These are phyloP conservation scores for Coemansia sp. DNA, from an alignment of 192 early-diverging fungal species.

Conservation along the genomic window DNA sequence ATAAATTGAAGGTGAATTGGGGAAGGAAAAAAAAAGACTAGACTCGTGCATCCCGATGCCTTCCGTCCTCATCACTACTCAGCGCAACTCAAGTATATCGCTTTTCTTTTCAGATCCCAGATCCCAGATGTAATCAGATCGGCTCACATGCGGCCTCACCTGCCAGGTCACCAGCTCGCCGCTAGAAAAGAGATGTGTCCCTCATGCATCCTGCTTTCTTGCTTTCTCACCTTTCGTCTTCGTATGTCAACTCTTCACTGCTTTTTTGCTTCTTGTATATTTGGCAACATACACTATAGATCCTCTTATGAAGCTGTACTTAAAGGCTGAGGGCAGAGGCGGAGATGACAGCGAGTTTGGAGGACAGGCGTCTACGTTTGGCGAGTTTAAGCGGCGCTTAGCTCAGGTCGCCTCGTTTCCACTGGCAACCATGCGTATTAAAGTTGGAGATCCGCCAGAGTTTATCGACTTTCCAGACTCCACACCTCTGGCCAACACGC, in stretches of 20 bases:
- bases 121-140: not conserved
- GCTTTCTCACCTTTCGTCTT: not conserved
- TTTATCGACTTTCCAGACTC: slow-evolving; percentile 25
- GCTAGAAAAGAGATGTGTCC: not conserved
- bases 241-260: not conserved
- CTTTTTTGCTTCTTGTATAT: not conserved
- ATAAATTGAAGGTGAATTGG: slow-evolving; percentile 5
- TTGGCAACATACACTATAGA: not conserved
- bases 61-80: not conserved
- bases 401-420: slow-evolving; percentile 21
- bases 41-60: not conserved
- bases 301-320: slow-evolving; percentile 15
- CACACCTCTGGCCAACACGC: slow-evolving; percentile 22
- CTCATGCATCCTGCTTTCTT: not conserved
- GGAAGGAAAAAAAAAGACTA: not conserved
- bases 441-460: slow-evolving; percentile 32
- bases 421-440: slow-evolving; percentile 13
- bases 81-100: not conserved
- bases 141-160: not conserved
- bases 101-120: not conserved
- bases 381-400: slow-evolving; percentile 29
- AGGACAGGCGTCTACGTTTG: slow-evolving; percentile 16
- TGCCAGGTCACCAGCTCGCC: not conserved
- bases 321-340: slow-evolving; percentile 16
- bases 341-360: slow-evolving; percentile 5